These are phyloP conservation scores for Boeremia exigua DNA, from an alignment of 2,329 filamentous ascomycete species.

Conservation along the genomic window DNA sequence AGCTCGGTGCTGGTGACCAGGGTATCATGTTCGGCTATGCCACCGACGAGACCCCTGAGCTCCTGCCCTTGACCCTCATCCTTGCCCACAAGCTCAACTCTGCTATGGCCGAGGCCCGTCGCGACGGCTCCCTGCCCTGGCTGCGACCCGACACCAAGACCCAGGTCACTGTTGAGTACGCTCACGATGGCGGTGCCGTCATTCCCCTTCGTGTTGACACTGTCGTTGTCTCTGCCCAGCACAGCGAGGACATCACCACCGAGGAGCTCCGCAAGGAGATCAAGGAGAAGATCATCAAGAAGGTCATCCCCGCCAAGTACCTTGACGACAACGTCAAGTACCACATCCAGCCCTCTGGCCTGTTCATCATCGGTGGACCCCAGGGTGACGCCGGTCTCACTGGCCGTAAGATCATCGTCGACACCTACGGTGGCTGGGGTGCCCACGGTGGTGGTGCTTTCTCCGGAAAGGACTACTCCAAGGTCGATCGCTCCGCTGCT, in stretches of 20 bases:
- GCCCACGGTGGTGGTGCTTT: conserved; percentile 99
- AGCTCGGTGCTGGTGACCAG: conserved; percentile 98
- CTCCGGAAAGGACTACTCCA: conserved; percentile 99
- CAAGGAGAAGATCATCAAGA: conserved; percentile 95
- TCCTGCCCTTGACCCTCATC: conserved; percentile 91
- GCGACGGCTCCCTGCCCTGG: conserved; percentile 88
- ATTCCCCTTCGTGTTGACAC: conserved; percentile 93
- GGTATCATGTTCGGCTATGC: conserved; percentile 99
- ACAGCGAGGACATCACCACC: conserved; percentile 85
- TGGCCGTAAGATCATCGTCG: conserved; percentile 98
- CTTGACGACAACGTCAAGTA: conserved; percentile 93
- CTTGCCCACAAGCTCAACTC: conserved; percentile 97
- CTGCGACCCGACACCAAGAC: conserved; percentile 99
- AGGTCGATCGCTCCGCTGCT: conserved; percentile 97
- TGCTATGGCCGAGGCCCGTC: conserved; percentile 89
- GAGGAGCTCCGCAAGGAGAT: conserved; percentile 94
- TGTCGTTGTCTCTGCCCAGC: conserved; percentile 95
- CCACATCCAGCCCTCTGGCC: conserved; percentile 98
- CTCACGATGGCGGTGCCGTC: conserved; percentile 93
- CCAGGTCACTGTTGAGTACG: conserved; percentile 98
- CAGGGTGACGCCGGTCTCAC: conserved; percentile 99
- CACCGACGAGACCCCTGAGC: conserved; percentile 97
- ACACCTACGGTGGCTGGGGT: conserved; percentile 99
- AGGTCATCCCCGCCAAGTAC: conserved; percentile 89
- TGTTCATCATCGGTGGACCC: conserved; percentile 98